phyloP scores from a whole-genome alignment of 805 yeast genomes.

The Pichia thaimueangensis region DNA sequence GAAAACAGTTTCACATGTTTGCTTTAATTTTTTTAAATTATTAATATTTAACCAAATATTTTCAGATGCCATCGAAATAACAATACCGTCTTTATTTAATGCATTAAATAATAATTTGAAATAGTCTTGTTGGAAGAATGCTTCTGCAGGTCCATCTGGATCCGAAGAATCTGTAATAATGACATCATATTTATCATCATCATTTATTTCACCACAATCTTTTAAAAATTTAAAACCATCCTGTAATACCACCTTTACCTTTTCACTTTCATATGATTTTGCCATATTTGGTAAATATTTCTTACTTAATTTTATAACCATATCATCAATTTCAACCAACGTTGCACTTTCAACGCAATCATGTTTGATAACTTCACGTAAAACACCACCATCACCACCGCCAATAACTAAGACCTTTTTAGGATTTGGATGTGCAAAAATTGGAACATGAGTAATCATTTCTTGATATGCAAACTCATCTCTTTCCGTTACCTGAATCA shows the following conservation, averaged over 20 bases:
- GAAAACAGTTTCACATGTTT: constrained; percentile 50
- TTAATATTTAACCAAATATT: constrained; percentile 68
- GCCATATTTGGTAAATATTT: constrained; percentile 78
- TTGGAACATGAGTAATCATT: constrained; percentile 77
- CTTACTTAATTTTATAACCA: constrained; percentile 66
- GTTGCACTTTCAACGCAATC: constrained; percentile 56
- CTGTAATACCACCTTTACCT: constrained; percentile 58
- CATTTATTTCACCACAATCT: constrained; percentile 29
- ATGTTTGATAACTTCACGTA: constrained; percentile 75
- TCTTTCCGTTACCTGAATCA: constrained; percentile 83
- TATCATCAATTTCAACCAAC: constrained; percentile 84
- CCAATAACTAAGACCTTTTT: constrained; percentile 79
- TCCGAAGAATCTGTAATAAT: constrained; percentile 90
- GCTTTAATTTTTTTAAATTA: constrained; percentile 41
- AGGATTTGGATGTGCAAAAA: constrained; percentile 72
- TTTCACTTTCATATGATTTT: constrained; percentile 52
- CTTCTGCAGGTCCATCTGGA: constrained; percentile 92
- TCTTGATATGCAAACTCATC: constrained; percentile 95
- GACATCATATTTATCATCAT: constrained; percentile 58
- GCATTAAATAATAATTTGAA: constrained; percentile 62
- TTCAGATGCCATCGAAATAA: constrained; percentile 80
- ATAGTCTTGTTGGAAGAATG: constrained; percentile 73
- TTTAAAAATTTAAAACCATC: constrained; percentile 82
- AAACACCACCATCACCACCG: constrained; percentile 95
- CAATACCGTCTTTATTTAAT: constrained; percentile 48